Base-by-base conservation (phyloP, 805 yeast genomes). In the Yamadazyma takamatsuzukensis region DNA sequence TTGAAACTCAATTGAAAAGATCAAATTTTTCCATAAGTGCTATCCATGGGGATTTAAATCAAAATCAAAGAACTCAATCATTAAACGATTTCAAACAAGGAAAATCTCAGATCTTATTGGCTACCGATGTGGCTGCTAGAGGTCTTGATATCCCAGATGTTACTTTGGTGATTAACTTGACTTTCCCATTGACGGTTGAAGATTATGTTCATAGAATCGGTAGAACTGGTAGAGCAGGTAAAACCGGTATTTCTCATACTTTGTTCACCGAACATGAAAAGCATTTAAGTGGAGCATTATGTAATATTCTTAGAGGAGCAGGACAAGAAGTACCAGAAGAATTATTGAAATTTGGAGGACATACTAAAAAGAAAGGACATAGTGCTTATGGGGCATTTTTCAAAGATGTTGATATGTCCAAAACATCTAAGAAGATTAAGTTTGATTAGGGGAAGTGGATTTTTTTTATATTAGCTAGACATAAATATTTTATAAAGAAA, bases 71-170 rank as follows among this genome's bases (percentile, higher is more conserved):
- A 64, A 83, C 96, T 3, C 75, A 70, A 44, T 96, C 99, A 6
- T 70, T 93, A 43, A 81, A 79, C 22, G 77, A 78, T 41, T 93
- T 93, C 71, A 93, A 93, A 61, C 59, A 71, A 21, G 97, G 97
- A 18, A 71, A 70, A 30, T 72, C 82, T 33, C 80, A 74, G 47
- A 64, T 93, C 27, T 64, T 93, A 60, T 72, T 93, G 47, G 99
- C 99, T 18, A 93, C 99, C 2, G 99, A 93, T 65, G 99, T 89
- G 37, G 97, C 97, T 32, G 97, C 97, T 25, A 78, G 97, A 70
- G 97, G 97, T 43, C 72, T 93, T 46, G 99, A 93, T 61, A 93
- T 93, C 50, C 98, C 98, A 32, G 87, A 94, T 48, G 98, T 93
- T 41, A 90, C 89, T 61, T 84, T 87, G 13, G 97, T 90, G 25